Evolutionary conservation across 2,329 filamentous ascomycete genomes (phyloP).

Genomic region (Trichoderma endophyticum): DNA sequence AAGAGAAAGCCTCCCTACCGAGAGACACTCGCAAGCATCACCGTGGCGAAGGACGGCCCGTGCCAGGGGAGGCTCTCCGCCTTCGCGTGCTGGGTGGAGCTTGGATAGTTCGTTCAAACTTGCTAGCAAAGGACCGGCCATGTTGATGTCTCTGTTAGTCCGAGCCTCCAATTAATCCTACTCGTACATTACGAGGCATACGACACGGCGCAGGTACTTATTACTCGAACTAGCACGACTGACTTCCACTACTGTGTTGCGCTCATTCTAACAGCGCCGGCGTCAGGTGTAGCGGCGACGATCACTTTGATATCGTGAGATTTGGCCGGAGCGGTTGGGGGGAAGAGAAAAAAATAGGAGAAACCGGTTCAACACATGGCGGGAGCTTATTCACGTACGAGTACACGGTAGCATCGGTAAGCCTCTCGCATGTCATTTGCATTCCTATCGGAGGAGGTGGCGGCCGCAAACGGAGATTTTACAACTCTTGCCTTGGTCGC

Average conservation of each 20-base stretch:
- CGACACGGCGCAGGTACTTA: not conserved
- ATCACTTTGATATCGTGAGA: not conserved
- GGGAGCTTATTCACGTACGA: not conserved
- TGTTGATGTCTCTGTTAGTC: not conserved
- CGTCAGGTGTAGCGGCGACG: not conserved
- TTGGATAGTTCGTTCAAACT: not conserved
- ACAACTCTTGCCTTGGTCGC: not conserved
- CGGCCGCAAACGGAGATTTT: constrained; percentile 1
- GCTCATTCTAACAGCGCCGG: not conserved
- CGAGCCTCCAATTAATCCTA: not conserved
- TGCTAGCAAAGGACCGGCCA: not conserved
- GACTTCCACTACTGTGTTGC: not conserved
- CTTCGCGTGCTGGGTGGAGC: constrained; percentile 12
- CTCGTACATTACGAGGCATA: not conserved
- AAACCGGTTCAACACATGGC: not conserved
- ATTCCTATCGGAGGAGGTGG: not conserved
- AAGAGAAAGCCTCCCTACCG: not conserved
- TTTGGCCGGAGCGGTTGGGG: not conserved
- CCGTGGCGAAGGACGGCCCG: constrained; percentile 13
- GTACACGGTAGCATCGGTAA: not conserved
- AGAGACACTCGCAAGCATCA: not conserved
- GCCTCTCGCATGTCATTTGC: not conserved
- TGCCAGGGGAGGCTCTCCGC: constrained; percentile 15
- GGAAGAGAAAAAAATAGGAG: not conserved
- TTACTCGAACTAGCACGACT: not conserved